These are phyloP conservation scores for Emmonsia crescens DNA, from an alignment of 2,329 filamentous ascomycete genomes.

Conservation along the genomic window DNA sequence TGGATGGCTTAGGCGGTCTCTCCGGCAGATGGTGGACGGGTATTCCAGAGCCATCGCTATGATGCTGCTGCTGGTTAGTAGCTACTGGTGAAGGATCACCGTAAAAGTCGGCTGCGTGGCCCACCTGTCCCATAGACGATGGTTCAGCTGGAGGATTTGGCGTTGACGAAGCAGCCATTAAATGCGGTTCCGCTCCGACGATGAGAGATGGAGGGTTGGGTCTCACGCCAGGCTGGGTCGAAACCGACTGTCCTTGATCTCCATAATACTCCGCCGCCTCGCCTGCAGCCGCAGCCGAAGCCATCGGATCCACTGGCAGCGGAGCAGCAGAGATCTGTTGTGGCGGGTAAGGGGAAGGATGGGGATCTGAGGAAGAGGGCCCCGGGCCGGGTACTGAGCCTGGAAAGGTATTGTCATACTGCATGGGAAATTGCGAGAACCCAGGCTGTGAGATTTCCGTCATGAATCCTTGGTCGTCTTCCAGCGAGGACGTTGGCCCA, in stretches of 20 bases:
- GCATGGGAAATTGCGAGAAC: conserved; percentile 26
- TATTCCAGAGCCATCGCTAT: neutral
- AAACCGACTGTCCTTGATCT: conserved; percentile 51
- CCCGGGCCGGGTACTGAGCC: neutral
- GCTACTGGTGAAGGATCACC: conserved; percentile 7
- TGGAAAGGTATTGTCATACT: conserved; percentile 19
- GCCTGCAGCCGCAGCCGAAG: conserved; percentile 30
- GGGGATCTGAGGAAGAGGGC: neutral
- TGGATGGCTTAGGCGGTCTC: conserved; percentile 16
- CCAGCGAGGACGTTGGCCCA: neutral
- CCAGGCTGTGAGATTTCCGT: conserved; percentile 21
- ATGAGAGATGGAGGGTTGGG: conserved; percentile 43
- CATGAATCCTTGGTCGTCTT: conserved; percentile 19
- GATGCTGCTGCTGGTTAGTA: neutral
- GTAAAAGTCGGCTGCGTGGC: conserved; percentile 49
- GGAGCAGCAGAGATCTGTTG: neutral
- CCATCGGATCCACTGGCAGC: conserved; percentile 4
- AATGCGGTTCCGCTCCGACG: conserved; percentile 45
- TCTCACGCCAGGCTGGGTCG: conserved; percentile 49
- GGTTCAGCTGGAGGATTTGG: conserved; percentile 49
- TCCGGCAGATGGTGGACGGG: neutral
- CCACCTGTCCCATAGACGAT: conserved; percentile 36
- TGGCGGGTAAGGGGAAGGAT: neutral
- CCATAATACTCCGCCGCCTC: conserved; percentile 52
- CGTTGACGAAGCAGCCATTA: conserved; percentile 42